phyloP scores from a whole-genome alignment of 2,329 filamentous ascomycete genomes.

The Celoporthe dispersa region DNA sequence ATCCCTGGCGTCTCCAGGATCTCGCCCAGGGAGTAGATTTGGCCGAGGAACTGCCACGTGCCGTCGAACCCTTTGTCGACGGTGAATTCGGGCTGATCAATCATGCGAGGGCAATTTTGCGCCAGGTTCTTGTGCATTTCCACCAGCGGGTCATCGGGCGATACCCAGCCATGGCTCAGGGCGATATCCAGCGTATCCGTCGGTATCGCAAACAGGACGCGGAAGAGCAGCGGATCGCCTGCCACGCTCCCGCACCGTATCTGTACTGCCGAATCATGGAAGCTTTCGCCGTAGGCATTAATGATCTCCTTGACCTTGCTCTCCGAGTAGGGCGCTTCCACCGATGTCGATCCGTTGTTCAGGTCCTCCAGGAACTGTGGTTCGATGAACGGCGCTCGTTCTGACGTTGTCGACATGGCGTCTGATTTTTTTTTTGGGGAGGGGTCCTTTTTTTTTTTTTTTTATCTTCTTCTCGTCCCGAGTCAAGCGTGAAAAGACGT shows the following conservation, averaged over 20 bases:
- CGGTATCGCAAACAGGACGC: conserved; percentile 24
- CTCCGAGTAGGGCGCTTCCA: conserved; percentile 19
- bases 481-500: neutral
- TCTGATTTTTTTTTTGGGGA: neutral
- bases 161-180: conserved; percentile 19
- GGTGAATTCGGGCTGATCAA: conserved; percentile 28
- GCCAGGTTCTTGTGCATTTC: conserved; percentile 10
- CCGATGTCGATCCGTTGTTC: conserved; percentile 11
- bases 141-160: conserved; percentile 19
- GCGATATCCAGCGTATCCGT: conserved; percentile 26
- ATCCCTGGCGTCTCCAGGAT: conserved; percentile 24
- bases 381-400: conserved; percentile 27
- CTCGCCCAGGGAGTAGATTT: conserved; percentile 5
- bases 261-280: conserved; percentile 28
- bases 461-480: neutral
- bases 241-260: conserved; percentile 14
- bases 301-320: conserved; percentile 20
- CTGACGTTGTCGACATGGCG: conserved; percentile 27
- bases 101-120: conserved; percentile 13
- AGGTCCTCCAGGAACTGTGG: conserved; percentile 28
- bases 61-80: conserved; percentile 23
- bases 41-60: conserved; percentile 22
- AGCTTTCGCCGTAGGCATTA: conserved; percentile 24
- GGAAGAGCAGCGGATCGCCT: conserved; percentile 19
- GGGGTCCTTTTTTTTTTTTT: too few species aligned